A percentile compares a stretch with the other conserved stretches of the same genome.
Evolutionary conservation across 371 early-diverging fungal species (phyloP).

Genomic region (Batkoa obscura): DNA sequence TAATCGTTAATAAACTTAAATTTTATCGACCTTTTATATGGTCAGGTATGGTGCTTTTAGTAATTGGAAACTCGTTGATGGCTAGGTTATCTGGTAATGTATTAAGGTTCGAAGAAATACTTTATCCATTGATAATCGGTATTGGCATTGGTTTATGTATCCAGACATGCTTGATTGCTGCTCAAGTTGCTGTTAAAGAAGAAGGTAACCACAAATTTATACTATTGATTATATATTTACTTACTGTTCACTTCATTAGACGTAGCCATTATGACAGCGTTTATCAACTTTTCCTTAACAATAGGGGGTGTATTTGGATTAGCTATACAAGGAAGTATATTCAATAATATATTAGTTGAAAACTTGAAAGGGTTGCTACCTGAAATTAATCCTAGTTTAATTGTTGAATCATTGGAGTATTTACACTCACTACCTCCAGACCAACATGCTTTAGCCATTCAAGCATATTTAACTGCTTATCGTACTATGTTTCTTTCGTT

Average conservation of each 20-base stretch:
- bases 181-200: background rate
- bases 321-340: background rate
- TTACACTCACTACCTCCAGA: background rate
- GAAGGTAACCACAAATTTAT: too few relatives aligned
- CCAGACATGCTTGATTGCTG: background rate
- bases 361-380: background rate
- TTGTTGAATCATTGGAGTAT: background rate
- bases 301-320: background rate
- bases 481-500: background rate
- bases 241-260: background rate
- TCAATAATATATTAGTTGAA: background rate
- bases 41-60: background rate
- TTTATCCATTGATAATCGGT: conserved; percentile 16
- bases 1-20: conserved; percentile 15
- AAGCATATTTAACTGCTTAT: background rate
- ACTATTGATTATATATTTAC: background rate
- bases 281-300: background rate
- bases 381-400: background rate
- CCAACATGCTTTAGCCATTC: background rate
- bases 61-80: background rate
- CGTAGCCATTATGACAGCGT: background rate
- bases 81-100: too few relatives aligned
- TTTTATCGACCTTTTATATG: background rate
- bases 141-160: background rate
- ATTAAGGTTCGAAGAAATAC: background rate